Evolutionary conservation across 208 protist genomes (phyloP), one percentile per base, ranked within the genome.

Genomic region (Naegleria lovaniensis): DNA sequence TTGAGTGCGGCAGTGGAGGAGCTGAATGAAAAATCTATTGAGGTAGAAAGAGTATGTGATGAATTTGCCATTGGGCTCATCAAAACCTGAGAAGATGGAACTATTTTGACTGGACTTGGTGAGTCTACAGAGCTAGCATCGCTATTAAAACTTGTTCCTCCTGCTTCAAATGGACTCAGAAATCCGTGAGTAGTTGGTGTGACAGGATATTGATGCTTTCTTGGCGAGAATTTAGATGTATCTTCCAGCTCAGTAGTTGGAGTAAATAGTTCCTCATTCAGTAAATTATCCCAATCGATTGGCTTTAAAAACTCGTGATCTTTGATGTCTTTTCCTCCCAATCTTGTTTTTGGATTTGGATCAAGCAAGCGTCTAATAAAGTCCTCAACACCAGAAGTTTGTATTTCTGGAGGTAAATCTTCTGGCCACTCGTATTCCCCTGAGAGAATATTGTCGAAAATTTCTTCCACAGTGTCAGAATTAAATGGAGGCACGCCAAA

Each of bases 401-500:
- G 16, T 25, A 79, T 36, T 33, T 79, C 67, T 36, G 19, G 25
- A 36, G 67, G 67, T 33, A 79, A 93, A 22, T 88, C 92, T 67
- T 89, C 85, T 67, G 85, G 85, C 85, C 85, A 89, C 7, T 33
- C n/a, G 51, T 48, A 51, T 19, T 67, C 13, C 0, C 39, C 13
- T 29, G n/a, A 41, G 15, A 89, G 51, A 5, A 89, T 89, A 67
- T 89, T 55, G 25, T 89, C 48, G 9, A 97, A 97, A 9, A 97
- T 95, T 4, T 86, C 39, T 85, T 96, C 93, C 29, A 93, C 93
- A 38, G 95, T 95, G 5, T 97, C 94, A 51, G 93, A 95, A 87
- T 96, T 95, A 52, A 97, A 97, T 6, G 96, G 96, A 22, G 96
- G 95, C 16, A 58, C 83, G 5, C 96, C 96, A 11, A 88, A 92